A percentile compares a stretch with the other conserved stretches of the same genome.
Evolutionary conservation across 306 rosid genomes (phyloP).

Genomic region (Morella rubra): DNA sequence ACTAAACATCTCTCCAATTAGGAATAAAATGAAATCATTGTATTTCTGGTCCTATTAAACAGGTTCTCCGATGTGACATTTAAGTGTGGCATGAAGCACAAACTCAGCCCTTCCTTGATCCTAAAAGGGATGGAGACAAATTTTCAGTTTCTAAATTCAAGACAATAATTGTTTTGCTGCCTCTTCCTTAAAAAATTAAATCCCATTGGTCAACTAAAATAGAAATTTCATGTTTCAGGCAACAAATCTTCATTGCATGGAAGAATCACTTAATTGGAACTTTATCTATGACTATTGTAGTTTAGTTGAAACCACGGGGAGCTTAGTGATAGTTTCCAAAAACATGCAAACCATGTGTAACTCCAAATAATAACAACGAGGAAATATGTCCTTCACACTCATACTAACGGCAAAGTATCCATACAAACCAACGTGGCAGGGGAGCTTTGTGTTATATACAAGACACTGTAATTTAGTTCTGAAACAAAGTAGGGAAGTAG

Average conservation of each 20-base stretch:
- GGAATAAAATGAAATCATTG: not conserved
- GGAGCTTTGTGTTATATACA: not conserved
- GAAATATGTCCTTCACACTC: not conserved
- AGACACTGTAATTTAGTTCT: not conserved
- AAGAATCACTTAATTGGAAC: not conserved
- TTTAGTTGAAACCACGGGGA: not conserved
- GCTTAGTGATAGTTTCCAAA: not conserved
- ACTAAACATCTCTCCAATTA: too few species aligned
- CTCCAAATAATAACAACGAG: not conserved
- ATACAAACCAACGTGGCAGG: not conserved
- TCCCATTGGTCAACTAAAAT: not conserved
- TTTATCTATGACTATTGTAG: too few species aligned
- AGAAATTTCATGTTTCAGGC: not conserved
- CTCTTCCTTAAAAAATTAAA: not conserved
- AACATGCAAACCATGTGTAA: too few species aligned
- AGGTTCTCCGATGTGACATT: not conserved
- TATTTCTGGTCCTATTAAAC: not conserved
- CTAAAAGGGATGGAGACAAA: too few species aligned
- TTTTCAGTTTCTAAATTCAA: not conserved
- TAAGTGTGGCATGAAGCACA: not conserved
- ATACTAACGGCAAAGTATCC: not conserved
- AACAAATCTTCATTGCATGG: not conserved
- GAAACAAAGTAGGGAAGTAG: not conserved
- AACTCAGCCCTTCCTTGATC: not conserved
- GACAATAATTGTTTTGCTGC: not conserved